phyloP scores from a whole-genome alignment of 805 yeast species.

The Yarrowia hollandica region DNA sequence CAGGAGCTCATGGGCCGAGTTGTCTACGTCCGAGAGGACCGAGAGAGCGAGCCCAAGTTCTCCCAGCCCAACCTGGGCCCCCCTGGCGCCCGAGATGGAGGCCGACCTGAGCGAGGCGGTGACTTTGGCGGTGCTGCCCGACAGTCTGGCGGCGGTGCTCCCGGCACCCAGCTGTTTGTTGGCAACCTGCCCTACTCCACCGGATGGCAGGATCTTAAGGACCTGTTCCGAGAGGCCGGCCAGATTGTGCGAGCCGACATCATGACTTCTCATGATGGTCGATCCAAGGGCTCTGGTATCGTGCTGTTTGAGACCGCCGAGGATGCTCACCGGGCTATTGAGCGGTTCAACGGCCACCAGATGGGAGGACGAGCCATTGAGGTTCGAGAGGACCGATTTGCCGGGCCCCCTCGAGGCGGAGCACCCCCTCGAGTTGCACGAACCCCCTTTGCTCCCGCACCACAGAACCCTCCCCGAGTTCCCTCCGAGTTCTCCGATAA shows the following conservation, averaged over 20 bases:
- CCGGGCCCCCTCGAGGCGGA: constrained; percentile 31
- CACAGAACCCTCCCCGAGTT: constrained; percentile 32
- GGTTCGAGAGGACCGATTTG: constrained; percentile 69
- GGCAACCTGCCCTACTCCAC: constrained; percentile 81
- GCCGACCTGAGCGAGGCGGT: constrained; percentile 11
- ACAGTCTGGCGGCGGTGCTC: constrained; percentile 36
- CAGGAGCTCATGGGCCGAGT: constrained; percentile 67
- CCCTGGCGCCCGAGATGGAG: constrained; percentile 30
- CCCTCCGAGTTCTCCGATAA: constrained; percentile 59
- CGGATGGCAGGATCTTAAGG: constrained; percentile 83
- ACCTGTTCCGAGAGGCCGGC: constrained; percentile 76
- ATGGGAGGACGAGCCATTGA: constrained; percentile 76
- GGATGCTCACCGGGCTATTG: constrained; percentile 72
- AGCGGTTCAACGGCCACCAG: constrained; percentile 64
- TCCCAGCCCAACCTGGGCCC: constrained; percentile 30
- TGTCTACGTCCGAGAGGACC: constrained; percentile 86
- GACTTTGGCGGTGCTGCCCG: constrained; percentile 16
- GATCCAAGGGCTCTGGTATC: constrained; percentile 84
- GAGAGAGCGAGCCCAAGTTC: constrained; percentile 42
- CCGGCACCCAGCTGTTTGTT: constrained; percentile 61
- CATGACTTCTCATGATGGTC: constrained; percentile 61
- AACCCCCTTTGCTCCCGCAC: constrained; percentile 8
- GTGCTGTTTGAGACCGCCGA: constrained; percentile 66
- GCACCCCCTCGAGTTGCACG: constrained; percentile 30
- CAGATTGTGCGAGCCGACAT: constrained; percentile 81